phyloP scores from a whole-genome alignment of 106 monocot species.

The Chionographis japonica region DNA sequence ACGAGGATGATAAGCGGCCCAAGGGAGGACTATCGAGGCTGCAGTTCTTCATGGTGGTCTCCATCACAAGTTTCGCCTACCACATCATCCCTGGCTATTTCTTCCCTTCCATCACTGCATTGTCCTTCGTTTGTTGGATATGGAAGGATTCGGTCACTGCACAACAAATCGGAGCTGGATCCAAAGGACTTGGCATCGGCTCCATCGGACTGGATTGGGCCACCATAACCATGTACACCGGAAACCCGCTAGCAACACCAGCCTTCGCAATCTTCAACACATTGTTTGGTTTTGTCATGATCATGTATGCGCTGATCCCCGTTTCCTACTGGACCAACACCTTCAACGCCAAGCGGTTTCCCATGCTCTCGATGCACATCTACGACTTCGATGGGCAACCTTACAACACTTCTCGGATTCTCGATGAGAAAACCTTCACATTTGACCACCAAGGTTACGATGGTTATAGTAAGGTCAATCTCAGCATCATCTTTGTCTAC shows the following conservation, averaged over 20 bases:
- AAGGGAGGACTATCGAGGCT: slow-evolving; percentile 36
- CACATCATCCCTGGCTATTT: slow-evolving; percentile 41
- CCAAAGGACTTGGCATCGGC: slow-evolving; percentile 52
- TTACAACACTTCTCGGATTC: slow-evolving; percentile 35
- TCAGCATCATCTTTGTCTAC: slow-evolving; percentile 4
- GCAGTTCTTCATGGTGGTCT: slow-evolving; percentile 44
- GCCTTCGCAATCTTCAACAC: slow-evolving; percentile 36
- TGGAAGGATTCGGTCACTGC: slow-evolving; percentile 52
- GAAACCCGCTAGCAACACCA: slow-evolving; percentile 34
- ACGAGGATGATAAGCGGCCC: slow-evolving; percentile 39
- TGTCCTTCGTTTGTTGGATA: slow-evolving; percentile 42
- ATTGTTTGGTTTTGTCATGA: slow-evolving; percentile 27
- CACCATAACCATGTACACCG: slow-evolving; percentile 22
- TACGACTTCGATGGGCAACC: slow-evolving; percentile 17
- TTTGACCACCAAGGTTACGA: slow-evolving; percentile 28
- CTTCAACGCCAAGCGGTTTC: slow-evolving; percentile 42
- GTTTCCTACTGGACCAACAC: slow-evolving; percentile 44
- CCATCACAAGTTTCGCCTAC: slow-evolving; percentile 48
- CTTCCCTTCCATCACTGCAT: slow-evolving; percentile 36
- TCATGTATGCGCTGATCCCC: slow-evolving; percentile 31
- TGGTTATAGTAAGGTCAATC: slow-evolving; percentile 10
- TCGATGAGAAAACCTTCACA: slow-evolving; percentile 33
- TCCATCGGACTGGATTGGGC: slow-evolving; percentile 58
- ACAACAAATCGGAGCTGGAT: slow-evolving; percentile 54
- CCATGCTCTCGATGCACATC: slow-evolving; percentile 25